Evolutionary conservation across 148 eudicot genomes (phyloP), one percentile per base, ranked within the genome.

Genomic region (Silene latifolia): DNA sequence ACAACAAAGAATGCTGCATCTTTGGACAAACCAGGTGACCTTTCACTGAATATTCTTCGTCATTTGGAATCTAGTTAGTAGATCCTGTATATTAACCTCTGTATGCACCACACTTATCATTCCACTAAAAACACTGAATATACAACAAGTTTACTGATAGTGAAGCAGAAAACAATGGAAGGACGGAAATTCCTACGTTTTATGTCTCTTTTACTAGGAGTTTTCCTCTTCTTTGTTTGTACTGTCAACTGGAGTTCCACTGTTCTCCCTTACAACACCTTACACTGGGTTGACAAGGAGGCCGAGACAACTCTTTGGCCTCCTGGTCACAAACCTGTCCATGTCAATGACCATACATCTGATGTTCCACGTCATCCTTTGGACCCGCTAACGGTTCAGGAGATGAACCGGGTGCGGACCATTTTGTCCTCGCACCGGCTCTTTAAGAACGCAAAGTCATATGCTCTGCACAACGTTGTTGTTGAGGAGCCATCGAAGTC

Each of bases 371-470:
- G 20, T 64, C 97, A 92, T 83, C 97, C 97, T 0, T 82, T 90
- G 19, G 97, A 95, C 87, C 98, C 98, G 2, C 86, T 95, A 7
- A 95, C 98, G 20, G 68, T 95, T 54, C 72, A 69, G 4, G 98
- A 95, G 63, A 20, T 92, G 67, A 87, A 88, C 85, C 78, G 51
- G 39, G 86, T 90, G 65, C 81, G 79, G 13, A 7, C 80, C 48
- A 79, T 90, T 67, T 69, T 95, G 73, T 59, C 79, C 1, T 83
- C 91, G 60, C 87, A 87, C 76, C 58, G 83, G 69, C 85, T 85
- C 27, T 82, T 90, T 82, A 80, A 73, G 23, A 24, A 20, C 39
- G 80, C 84, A 60, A 69, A 68, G 11, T 48, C 77, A n/a, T 80
- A 80, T 74, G 86, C 91, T 9, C 83, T 95, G 11, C 98, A 95